Base-by-base conservation (phyloP, 2,329 filamentous ascomycete genomes). In the Lachnellula occidentalis region DNA sequence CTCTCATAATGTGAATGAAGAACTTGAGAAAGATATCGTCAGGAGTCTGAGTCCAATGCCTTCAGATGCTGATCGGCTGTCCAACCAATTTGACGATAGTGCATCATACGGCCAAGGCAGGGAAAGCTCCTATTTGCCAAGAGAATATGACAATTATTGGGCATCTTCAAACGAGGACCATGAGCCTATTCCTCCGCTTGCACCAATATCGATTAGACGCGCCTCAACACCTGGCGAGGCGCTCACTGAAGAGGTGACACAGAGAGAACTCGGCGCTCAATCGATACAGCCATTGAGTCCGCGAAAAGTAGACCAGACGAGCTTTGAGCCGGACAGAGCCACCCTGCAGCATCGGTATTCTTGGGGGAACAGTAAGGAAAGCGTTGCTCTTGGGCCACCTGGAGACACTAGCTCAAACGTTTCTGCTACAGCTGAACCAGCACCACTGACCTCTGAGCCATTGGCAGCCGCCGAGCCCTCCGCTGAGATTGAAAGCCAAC, bases 21-120 rank as follows among this genome's bases (percentile, higher is more conserved):
- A 80, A 53, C 69, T 92, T 46, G 78, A 83, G 27, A 85, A 89
- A 56, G 88, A 92, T 63, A 92, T 92, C 52, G 82, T 90, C 51
- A 82, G 81, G 55, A 87, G 83, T 42, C 73, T 92, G 2, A 84
- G 78, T 52, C 78, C 84, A 0, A 67, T 73, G 12, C 71, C 71
- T 31, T 64, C 71, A 5, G 47, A 62, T 46, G 46, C 64, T 6
- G 53, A 52, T 41, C 49, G 21, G 14, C 11, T 52, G 11, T 36
- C 51, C 24, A 54, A 58, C 39, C 45, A 49, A 12, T 21, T 47
- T 2, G 52, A 56, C 24, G 62, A 69, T 1, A 62, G 62, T 19
- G 49, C 53, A 45, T 41, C 22, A 4, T 22, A 37, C 15, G 54
- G 52, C 45, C 51, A 58, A 45, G 55, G 55, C 5, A 72, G 81